Conservation (phyloP, 371 early-diverging fungal species). For the Blastocladiella emersonii region DNA sequence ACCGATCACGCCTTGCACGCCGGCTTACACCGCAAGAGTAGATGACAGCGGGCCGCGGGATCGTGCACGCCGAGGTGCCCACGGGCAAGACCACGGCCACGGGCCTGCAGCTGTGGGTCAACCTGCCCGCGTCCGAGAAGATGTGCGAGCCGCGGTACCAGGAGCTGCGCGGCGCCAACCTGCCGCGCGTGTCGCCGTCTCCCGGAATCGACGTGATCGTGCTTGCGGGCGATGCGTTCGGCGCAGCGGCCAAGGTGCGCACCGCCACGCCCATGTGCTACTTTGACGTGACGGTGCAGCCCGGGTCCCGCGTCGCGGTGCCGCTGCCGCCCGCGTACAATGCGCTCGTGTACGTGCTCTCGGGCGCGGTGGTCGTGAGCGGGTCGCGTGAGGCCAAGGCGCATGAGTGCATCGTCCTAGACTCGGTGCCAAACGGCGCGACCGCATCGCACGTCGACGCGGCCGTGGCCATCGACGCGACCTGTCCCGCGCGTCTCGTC, state of each 20-base stretch:
- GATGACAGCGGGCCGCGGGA: constrained; percentile 64
- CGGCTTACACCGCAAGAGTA: no score
- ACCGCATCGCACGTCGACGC: no score
- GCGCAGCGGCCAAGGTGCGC: constrained; percentile 38
- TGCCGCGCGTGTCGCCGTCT: constrained; percentile 20
- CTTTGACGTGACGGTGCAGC: constrained; percentile 45
- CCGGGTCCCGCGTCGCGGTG: neutral
- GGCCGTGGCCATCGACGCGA: no score
- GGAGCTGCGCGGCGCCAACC: constrained; percentile 43
- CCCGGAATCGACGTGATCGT: constrained; percentile 53
- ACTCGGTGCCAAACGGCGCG: no score
- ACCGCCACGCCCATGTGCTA: constrained; percentile 58
- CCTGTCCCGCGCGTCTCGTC: no score
- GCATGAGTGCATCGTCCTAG: neutral
- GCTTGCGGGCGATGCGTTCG: constrained; percentile 57
- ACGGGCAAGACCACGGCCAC: constrained; percentile 21
- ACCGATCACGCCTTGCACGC: no score
- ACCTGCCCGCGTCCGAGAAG: constrained; percentile 65
- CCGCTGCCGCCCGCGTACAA: neutral
- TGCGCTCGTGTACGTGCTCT: neutral
- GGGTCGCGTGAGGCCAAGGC: neutral
- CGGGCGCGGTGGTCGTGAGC: neutral
- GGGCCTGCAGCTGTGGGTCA: constrained; percentile 76
- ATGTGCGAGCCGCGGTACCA: constrained; percentile 61
- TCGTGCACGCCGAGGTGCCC: constrained; percentile 68